phyloP scores from a whole-genome alignment of 225 moss, liverwort and hornwort genomes.

The Takakia lepidozioides region DNA sequence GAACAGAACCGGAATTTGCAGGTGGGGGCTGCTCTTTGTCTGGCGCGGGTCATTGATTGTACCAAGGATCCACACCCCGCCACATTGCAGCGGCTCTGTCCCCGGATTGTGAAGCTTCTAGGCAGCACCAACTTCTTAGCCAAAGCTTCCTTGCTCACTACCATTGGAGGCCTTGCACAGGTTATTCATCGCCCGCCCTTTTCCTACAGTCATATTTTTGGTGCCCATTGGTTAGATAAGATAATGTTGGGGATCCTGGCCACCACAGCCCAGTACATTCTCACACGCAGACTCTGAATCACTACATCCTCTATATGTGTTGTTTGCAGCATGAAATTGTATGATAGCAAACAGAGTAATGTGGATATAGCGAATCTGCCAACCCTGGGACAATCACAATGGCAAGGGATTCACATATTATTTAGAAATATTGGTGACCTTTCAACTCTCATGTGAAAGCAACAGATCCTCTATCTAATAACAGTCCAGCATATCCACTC shows the following conservation, averaged over 20 bases:
- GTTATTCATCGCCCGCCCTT: too few relatives aligned
- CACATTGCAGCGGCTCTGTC: constrained; percentile 51
- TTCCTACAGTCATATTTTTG: too few relatives aligned
- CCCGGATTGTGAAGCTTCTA: constrained; percentile 64
- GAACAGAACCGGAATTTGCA: constrained; percentile 79
- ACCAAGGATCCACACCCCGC: constrained; percentile 37
- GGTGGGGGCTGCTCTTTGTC: constrained; percentile 66
- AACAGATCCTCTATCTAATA: too few relatives aligned
- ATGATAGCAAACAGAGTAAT: too few relatives aligned
- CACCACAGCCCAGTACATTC: too few relatives aligned
- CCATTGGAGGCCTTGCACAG: constrained; percentile 57
- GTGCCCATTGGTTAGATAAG: not conserved
- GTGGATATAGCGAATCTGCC: too few relatives aligned
- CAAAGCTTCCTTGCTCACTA: constrained; percentile 57
- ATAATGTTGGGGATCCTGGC: not conserved
- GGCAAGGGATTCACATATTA: too few relatives aligned
- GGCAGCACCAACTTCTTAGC: constrained; percentile 73
- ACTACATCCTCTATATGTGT: not conserved
- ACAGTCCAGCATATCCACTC: too few relatives aligned
- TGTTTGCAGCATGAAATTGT: not conserved
- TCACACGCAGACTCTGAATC: too few relatives aligned
- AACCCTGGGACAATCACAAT: too few relatives aligned
- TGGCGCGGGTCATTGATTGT: constrained; percentile 60
- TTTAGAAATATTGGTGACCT: too few relatives aligned
- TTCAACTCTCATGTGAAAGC: too few relatives aligned